Evolutionary conservation across 176 grass and related monocot genomes (phyloP), one percentile per base, ranked within the genome.

Genomic region (Avena eriantha): DNA sequence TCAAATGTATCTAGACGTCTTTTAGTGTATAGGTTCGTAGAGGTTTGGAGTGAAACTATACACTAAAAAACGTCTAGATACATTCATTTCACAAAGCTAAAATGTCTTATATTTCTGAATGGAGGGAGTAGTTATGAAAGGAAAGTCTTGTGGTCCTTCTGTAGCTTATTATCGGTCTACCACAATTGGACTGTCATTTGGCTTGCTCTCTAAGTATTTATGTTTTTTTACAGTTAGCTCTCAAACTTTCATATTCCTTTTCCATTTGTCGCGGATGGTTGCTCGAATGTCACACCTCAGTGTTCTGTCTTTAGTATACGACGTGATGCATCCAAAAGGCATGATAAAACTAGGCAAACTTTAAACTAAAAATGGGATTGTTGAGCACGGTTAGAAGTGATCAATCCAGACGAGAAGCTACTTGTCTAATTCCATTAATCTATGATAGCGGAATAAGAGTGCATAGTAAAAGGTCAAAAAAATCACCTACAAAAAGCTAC

Each of bases 61-160:
- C 29, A 29, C 29, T 29, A 29, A 29, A 29, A 29, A 29, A 2
- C 29, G 29, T 29, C 29, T 29, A 29, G 29, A 29, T 2, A 29
- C 29, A 29, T 29, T 29, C 29, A 29, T 29, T 29, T 29, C 29
- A 29, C 29, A 29, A 29, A 29, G 29, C 29, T 29, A 29, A 29
- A 29, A 29, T 29, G 29, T 29, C 29, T 29, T 29, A 29, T 29
- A 29, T 29, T 29, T 29, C 29, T 29, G 29, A 29, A 29, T 29
- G 29, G 29, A 29, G 29, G 29, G 29, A 29, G 29, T 29, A 34
- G 23, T 22, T 61, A 48, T 75, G 17, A 48, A 61, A 45, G 23
- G 59, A 84, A 63, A 63, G 39, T 10, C 58, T 63, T 84, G 59
- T 84, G 57, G 56, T 64, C 57, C 72, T 65, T 24, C 47, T 15